Evolutionary conservation across 345 rosid genomes (phyloP), one percentile per base, ranked within the genome.

Genomic region (Arabidopsis suecica): DNA sequence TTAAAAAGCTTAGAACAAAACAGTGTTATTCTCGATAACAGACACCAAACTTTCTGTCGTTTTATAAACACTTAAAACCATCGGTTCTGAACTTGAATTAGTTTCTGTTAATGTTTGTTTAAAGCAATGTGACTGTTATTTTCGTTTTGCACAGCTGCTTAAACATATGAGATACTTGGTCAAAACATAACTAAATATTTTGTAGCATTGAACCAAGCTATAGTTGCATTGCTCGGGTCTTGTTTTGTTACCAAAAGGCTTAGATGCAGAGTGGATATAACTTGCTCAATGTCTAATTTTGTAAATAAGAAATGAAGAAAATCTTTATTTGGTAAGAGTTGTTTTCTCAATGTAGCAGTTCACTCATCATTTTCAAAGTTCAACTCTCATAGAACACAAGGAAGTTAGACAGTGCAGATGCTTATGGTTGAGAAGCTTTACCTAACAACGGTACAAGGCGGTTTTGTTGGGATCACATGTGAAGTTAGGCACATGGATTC

Each of bases 261-360:
- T 4, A 1, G n/a, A 48, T 11, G 50, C 66, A 36, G 6, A 56
- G 41, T 56, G 10, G 64, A 42, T 20, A 40, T 20, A 63, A 54
- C 53, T 28, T 61, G 11, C 5, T 49, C 2, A 61, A 62, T n/a
- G 25, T 45, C 40, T 14, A 7, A 47, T 53, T 32, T 9, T 67
- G 22, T 68, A 53, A 6, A 68, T 58, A 68, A 32, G 3, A 9
- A 12, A 74, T 25, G 50, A 50, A 30, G 32, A 33, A 12, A 36
- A 53, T 4, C 41, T 16, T 56, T 36, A 64, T 63, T 63, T 48
- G 80, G 80, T 77, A 54, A 70, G 80, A 70, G 59, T 70, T 28
- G 71, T 77, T 76, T 40, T 47, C 71, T 64, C 67, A 71, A 7
- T 71, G 71, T 64, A 70, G 76, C 67, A 77, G 80, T 77, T 77